These are phyloP conservation scores for Ophidiomyces ophidiicola DNA, from an alignment of 2,329 filamentous ascomycete species.

Conservation along the genomic window DNA sequence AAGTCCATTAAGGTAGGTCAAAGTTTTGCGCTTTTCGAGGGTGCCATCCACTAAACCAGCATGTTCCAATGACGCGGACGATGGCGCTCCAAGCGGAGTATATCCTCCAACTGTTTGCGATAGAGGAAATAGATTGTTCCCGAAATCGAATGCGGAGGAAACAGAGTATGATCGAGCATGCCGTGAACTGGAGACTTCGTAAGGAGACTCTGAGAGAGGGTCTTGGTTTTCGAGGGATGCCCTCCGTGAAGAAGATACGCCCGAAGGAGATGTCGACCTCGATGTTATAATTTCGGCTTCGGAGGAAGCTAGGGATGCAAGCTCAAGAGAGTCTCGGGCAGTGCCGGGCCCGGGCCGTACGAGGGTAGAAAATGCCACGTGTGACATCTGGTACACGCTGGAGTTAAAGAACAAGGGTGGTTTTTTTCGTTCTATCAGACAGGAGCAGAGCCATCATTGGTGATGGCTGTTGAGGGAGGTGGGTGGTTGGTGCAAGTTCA, in stretches of 20 bases:
- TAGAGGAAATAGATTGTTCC: slow-evolving; percentile 81
- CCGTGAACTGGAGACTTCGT: slow-evolving; percentile 41
- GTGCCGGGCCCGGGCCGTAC: slow-evolving; percentile 17
- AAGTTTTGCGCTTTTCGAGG: slow-evolving; percentile 85
- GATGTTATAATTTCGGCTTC: slow-evolving; percentile 53
- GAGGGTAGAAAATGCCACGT: slow-evolving; percentile 23
- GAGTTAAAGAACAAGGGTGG: too few species aligned
- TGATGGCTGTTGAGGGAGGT: too few species aligned
- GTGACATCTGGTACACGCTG: too few species aligned
- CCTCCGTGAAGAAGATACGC: slow-evolving; percentile 80
- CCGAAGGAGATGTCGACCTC: slow-evolving; percentile 63
- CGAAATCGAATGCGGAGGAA: slow-evolving; percentile 89
- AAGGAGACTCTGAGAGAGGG: slow-evolving; percentile 45
- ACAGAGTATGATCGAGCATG: slow-evolving; percentile 68
- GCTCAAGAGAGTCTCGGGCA: slow-evolving; percentile 79
- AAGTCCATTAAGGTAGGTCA: slow-evolving; percentile 88
- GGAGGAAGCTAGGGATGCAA: slow-evolving; percentile 84
- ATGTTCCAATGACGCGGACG: slow-evolving; percentile 42
- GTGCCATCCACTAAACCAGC: slow-evolving; percentile 59
- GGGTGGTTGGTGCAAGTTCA: too few species aligned
- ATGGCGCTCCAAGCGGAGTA: slow-evolving; percentile 70
- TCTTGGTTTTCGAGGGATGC: slow-evolving; percentile 82
- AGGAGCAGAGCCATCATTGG: too few species aligned
- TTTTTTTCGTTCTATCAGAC: too few species aligned
- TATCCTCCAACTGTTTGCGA: slow-evolving; percentile 74